Conservation (phyloP, 176 grass and related monocot genomes). For the Triticum dicoccoides region DNA sequence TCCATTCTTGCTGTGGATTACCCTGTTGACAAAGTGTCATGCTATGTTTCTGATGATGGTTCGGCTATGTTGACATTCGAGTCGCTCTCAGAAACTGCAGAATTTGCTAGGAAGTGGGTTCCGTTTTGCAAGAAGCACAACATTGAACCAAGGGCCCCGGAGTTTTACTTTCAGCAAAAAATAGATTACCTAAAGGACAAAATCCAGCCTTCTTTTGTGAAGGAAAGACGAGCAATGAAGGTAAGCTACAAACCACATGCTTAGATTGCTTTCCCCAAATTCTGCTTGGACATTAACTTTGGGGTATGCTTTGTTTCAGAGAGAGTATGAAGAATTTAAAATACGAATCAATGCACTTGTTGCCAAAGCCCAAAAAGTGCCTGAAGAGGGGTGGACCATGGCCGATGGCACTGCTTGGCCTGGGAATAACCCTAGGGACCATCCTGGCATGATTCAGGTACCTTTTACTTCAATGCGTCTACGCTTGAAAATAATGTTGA, state of each 20-base stretch:
- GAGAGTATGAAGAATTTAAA: constrained; percentile 99
- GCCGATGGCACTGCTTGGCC: constrained; percentile 97
- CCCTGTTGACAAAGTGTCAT: constrained; percentile 88
- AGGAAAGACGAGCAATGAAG: constrained; percentile 99
- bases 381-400: constrained; percentile 99
- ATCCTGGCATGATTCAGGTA: constrained; percentile 99
- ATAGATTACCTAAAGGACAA: constrained; percentile 99
- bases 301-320: constrained; percentile 49
- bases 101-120: constrained; percentile 93
- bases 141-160: constrained; percentile 84
- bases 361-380: constrained; percentile 97
- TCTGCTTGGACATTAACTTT: constrained; percentile 13
- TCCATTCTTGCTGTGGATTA: constrained; percentile 91
- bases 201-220: constrained; percentile 96
- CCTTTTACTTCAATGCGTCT: constrained; percentile 6
- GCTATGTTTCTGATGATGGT: constrained; percentile 94
- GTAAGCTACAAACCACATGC: constrained; percentile 41
- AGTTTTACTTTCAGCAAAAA: constrained; percentile 98
- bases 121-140: constrained; percentile 89
- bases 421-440: constrained; percentile 96
- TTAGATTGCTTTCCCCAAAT: constrained; percentile 17
- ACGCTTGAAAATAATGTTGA: background rate
- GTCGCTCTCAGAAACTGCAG: constrained; percentile 73
- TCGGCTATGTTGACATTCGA: constrained; percentile 88
- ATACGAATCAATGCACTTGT: constrained; percentile 96